Percentiles rank a stretch among this genome's conserved stretches.
Evolutionary conservation across 2,329 filamentous ascomycete species (phyloP).

Genomic region (Neonectria magnoliae): DNA sequence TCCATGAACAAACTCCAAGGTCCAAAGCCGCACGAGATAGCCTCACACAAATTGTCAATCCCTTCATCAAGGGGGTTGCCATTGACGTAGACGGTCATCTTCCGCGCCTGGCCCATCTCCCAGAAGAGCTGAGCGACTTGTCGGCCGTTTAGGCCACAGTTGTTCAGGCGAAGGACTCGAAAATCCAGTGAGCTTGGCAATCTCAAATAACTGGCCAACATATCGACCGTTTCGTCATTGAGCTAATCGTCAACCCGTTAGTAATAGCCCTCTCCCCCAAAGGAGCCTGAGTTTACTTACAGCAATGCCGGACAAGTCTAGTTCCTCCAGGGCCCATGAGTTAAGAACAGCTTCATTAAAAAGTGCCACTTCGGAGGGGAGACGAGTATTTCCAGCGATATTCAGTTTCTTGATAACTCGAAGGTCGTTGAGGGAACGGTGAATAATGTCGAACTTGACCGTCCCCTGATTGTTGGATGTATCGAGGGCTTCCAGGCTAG

Average conservation of each 20-base stretch:
- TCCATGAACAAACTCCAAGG: conserved; percentile 63
- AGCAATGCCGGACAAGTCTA: conserved; percentile 65
- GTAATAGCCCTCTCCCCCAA: neutral
- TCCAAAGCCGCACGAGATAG: conserved; percentile 58
- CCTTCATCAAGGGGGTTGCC: conserved; percentile 64
- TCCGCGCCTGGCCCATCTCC: conserved; percentile 59
- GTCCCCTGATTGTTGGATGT: conserved; percentile 64
- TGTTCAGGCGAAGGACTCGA: conserved; percentile 58
- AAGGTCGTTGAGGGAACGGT: conserved; percentile 56
- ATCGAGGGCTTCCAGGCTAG: conserved; percentile 59
- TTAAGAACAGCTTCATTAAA: conserved; percentile 57
- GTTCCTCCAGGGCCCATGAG: conserved; percentile 60
- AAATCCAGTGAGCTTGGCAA: conserved; percentile 53
- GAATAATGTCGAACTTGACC: conserved; percentile 58
- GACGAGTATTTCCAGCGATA: conserved; percentile 61
- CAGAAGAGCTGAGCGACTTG: conserved; percentile 62
- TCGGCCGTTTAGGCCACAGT: conserved; percentile 62
- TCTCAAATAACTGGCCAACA: conserved; percentile 58
- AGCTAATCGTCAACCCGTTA: conserved; percentile 48
- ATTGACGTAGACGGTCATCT: conserved; percentile 60
- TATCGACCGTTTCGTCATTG: conserved; percentile 59
- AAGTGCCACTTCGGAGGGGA: conserved; percentile 55
- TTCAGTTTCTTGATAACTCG: conserved; percentile 58
- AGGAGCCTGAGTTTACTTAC: conserved; percentile 44
- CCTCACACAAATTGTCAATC: conserved; percentile 60